phyloP scores from a whole-genome alignment of 2,329 filamentous ascomycete species.

The Claviceps purpurea region DNA sequence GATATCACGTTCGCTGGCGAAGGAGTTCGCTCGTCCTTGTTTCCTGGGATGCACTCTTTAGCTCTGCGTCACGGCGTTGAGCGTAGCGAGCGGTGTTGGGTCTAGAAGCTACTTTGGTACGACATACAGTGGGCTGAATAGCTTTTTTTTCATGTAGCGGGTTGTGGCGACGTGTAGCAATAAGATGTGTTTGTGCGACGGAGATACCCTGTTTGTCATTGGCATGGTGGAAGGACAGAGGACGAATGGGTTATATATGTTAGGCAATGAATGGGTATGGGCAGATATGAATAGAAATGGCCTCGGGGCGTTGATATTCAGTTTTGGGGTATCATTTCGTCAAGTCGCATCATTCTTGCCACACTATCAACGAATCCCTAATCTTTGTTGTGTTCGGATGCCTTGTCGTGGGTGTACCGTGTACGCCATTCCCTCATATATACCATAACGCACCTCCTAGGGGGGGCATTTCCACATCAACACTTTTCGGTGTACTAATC shows the following conservation, averaged over 20 bases:
- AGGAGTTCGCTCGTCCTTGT: neutral
- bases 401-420: too few species aligned
- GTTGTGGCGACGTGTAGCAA: neutral
- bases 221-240: neutral
- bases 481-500: too few species aligned
- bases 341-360: too few species aligned
- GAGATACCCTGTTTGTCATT: conserved; percentile 2
- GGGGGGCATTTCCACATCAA: too few species aligned
- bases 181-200: neutral
- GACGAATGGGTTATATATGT: neutral
- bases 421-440: too few species aligned
- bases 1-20: conserved; percentile 5
- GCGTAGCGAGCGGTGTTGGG: conserved; percentile 7
- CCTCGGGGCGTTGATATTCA: neutral
- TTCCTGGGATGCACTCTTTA: neutral
- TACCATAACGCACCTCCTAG: too few species aligned
- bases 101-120: conserved; percentile 2
- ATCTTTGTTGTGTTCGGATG: too few species aligned
- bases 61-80: neutral
- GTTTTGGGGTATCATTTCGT: too few species aligned
- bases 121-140: neutral
- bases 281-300: neutral
- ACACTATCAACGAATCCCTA: too few species aligned
- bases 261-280: neutral
- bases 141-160: neutral